Conservation (phyloP, 108 stramenopile genomes). For the Nitzschia inconspicua region DNA sequence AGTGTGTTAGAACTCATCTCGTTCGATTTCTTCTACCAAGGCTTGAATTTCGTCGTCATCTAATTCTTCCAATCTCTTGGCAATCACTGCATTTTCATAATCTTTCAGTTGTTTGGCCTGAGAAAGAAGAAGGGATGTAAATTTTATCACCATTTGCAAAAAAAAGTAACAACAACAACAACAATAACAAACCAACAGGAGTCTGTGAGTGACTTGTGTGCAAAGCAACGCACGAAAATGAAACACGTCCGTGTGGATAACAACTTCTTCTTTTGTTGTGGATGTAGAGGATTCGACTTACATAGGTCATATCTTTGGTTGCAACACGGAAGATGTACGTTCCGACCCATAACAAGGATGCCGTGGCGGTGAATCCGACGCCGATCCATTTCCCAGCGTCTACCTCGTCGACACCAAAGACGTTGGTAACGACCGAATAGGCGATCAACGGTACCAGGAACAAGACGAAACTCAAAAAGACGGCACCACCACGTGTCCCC, state of each 20-base stretch:
- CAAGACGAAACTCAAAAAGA: conserved; percentile 68
- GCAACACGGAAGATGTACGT: conserved; percentile 95
- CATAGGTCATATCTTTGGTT: conserved; percentile 98
- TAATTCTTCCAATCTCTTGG: conserved; percentile 92
- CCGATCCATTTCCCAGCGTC: conserved; percentile 78
- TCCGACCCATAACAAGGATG: conserved; percentile 67
- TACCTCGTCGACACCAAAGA: conserved; percentile 66
- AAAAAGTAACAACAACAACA: background rate
- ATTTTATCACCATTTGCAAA: background rate
- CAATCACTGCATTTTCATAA: conserved; percentile 96
- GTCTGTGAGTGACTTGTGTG: no score
- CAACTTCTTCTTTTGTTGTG: no score
- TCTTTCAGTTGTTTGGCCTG: conserved; percentile 90
- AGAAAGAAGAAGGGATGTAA: no score
- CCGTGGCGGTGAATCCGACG: conserved; percentile 71
- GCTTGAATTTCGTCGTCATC: conserved; percentile 94
- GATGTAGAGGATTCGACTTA: no score
- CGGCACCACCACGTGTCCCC: conserved; percentile 81
- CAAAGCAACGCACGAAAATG: no score
- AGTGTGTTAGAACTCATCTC: conserved; percentile 26
- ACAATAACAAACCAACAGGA: no score
- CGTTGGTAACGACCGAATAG: conserved; percentile 53
- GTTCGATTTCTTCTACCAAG: conserved; percentile 72
- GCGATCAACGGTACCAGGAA: conserved; percentile 69
- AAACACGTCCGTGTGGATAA: no score